phyloP scores from a whole-genome alignment of 192 early-diverging fungal species.

The Coemansia sp. region DNA sequence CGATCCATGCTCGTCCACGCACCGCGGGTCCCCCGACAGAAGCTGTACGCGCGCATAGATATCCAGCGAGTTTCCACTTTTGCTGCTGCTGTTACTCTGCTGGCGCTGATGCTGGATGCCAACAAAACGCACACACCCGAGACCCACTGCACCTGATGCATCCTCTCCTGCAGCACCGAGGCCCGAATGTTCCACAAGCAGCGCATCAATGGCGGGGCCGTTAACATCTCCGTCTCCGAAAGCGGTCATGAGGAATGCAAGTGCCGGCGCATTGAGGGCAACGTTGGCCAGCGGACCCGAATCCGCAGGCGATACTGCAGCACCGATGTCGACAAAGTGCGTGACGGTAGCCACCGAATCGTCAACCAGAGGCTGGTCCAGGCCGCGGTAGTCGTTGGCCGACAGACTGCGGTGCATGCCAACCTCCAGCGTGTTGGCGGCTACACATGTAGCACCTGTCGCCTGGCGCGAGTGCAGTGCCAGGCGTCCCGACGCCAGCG shows the following conservation, averaged over 20 bases:
- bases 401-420: constrained; percentile 44
- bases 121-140: constrained; percentile 20
- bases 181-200: neutral
- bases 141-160: neutral
- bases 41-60: constrained; percentile 20
- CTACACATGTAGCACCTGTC: constrained; percentile 35
- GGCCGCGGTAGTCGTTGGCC: constrained; percentile 50
- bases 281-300: constrained; percentile 5
- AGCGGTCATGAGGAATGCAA: constrained; percentile 29
- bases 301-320: neutral
- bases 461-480: constrained; percentile 38
- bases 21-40: constrained; percentile 2
- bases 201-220: neutral
- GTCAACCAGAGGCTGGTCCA: constrained; percentile 28
- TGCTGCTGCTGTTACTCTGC: neutral
- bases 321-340: constrained; percentile 29
- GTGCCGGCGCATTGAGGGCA: constrained; percentile 30
- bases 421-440: constrained; percentile 21
- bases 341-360: constrained; percentile 8
- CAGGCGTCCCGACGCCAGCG: constrained; percentile 18
- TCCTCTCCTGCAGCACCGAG: neutral
- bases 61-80: neutral
- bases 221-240: neutral
- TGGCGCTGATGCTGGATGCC: constrained; percentile 17
- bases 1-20: neutral